Conservation (phyloP, 1,139 yeast species). For the Protomyces inouyei region DNA sequence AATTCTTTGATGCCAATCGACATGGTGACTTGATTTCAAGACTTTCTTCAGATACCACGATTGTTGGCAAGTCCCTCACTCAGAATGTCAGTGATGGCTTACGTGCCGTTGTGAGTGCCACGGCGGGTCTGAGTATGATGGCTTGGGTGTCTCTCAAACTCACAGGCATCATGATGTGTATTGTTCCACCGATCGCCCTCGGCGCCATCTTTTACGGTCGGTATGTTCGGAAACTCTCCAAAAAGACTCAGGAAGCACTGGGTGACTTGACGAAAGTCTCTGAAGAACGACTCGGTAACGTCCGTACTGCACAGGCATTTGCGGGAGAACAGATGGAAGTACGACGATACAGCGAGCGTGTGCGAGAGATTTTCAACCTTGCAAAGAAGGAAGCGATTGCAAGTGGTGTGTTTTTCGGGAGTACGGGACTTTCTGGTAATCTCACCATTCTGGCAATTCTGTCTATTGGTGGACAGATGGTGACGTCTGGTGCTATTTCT, state of each 20-base stretch:
- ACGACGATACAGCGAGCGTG: slow-evolving; percentile 59
- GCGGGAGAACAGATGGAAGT: slow-evolving; percentile 71
- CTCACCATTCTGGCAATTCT: slow-evolving; percentile 68
- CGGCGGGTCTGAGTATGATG: slow-evolving; percentile 84
- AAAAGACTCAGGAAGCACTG: slow-evolving; percentile 75
- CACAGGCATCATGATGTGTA: slow-evolving; percentile 66
- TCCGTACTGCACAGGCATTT: slow-evolving; percentile 79
- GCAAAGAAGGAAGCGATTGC: slow-evolving; percentile 71
- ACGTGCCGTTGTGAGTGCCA: slow-evolving; percentile 71
- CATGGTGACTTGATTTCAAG: slow-evolving; percentile 92
- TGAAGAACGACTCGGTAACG: slow-evolving; percentile 83
- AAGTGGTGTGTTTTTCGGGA: slow-evolving; percentile 58
- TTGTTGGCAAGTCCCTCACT: slow-evolving; percentile 80
- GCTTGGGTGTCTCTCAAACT: slow-evolving; percentile 74
- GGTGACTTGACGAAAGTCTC: slow-evolving; percentile 84
- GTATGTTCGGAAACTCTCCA: slow-evolving; percentile 66
- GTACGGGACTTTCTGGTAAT: slow-evolving; percentile 78
- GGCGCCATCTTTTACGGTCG: slow-evolving; percentile 60
- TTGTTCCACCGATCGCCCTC: slow-evolving; percentile 66
- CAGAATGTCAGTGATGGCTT: slow-evolving; percentile 89
- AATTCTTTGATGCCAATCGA: slow-evolving; percentile 84
- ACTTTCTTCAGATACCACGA: slow-evolving; percentile 80
- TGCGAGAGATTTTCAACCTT: slow-evolving; percentile 64
- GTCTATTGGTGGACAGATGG: slow-evolving; percentile 75
- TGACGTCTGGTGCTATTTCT: slow-evolving; percentile 62